These are phyloP conservation scores for Bjerkandera adusta DNA, from an alignment of 1,284 basidiomycete genomes.

Conservation along the genomic window DNA sequence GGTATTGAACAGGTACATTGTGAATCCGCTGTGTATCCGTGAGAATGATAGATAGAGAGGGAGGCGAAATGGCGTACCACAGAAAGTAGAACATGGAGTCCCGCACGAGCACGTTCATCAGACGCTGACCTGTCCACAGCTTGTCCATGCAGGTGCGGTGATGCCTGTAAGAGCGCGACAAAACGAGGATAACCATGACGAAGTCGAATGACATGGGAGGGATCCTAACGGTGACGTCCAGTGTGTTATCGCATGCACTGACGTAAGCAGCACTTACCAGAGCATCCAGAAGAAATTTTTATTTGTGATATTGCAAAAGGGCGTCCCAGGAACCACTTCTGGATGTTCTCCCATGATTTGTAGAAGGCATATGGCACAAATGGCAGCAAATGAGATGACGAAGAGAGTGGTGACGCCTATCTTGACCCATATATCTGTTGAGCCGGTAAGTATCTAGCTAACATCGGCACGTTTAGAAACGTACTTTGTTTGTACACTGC, in stretches of 20 bases:
- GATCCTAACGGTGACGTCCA: not conserved
- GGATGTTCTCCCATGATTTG: not conserved
- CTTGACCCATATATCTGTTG: no score
- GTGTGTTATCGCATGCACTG: not conserved
- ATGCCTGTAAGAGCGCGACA: not conserved
- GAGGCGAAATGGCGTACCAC: not conserved
- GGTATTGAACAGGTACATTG: not conserved
- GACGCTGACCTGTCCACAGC: not conserved
- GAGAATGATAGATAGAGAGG: not conserved
- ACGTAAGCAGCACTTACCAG: not conserved
- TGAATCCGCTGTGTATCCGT: not conserved
- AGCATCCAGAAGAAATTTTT: not conserved
- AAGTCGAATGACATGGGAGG: not conserved
- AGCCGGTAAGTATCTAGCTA: no score
- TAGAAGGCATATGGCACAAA: not conserved
- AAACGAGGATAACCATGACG: not conserved
- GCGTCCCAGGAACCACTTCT: not conserved
- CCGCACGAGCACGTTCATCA: not conserved
- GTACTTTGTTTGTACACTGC: no score
- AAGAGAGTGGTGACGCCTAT: not conserved
- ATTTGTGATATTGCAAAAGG: not conserved
- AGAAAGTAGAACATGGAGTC: not conserved
- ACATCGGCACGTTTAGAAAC: no score
- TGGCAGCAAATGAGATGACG: not conserved
- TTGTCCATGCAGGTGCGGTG: not conserved